Evolutionary conservation across 2,329 filamentous ascomycete species (phyloP), one percentile per base, ranked within the genome.

Genomic region (Neopestalotiopsis sp.): DNA sequence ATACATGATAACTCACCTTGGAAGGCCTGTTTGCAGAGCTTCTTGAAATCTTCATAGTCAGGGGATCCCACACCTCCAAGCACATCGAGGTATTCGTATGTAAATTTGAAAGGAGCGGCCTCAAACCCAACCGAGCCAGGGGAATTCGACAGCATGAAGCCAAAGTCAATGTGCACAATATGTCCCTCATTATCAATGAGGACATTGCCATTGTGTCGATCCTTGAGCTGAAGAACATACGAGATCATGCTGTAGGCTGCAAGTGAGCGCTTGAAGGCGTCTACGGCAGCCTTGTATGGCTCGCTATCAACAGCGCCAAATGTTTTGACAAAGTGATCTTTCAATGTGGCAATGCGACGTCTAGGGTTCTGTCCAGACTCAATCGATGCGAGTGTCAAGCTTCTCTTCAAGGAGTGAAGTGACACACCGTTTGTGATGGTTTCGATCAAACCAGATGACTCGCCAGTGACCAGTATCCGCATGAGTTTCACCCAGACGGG

Each of bases 401-500:
- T 94, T 71, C 93, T 90, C 81, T 96, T 95, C 71, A 96, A 85
- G 2, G 92, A 95, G 80, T 96, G 93, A 61, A 96, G 84, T n/a
- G 92, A 95, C 13, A 96, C 93, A 59, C 94, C 93, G 73, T 95
- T 95, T 53, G 93, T 95, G 75, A 96, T 96, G 5, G 93, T 96
- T 82, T 96, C 93, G 73, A 96, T 93, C 61, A 96, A 87, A 3
- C 93, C 93, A 1, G 92, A 95, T 9, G 92, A 93, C 81, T 95
- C 93, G 70, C 93, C 93, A 5, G 93, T 95, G 56, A 96, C 93
- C 66, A 96, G 83, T 66, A 96, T 96, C 67, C 93, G 90, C 93
- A 96, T 96, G 69, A 92, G 86, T 81, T 95, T 95, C 24, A 95
- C 92, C 93, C 94, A 96, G n/a, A 96, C 93, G 45, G 91, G 87